Evolutionary conservation across 2,329 filamentous ascomycete genomes (phyloP).

Genomic region (Diaporthe sp.): DNA sequence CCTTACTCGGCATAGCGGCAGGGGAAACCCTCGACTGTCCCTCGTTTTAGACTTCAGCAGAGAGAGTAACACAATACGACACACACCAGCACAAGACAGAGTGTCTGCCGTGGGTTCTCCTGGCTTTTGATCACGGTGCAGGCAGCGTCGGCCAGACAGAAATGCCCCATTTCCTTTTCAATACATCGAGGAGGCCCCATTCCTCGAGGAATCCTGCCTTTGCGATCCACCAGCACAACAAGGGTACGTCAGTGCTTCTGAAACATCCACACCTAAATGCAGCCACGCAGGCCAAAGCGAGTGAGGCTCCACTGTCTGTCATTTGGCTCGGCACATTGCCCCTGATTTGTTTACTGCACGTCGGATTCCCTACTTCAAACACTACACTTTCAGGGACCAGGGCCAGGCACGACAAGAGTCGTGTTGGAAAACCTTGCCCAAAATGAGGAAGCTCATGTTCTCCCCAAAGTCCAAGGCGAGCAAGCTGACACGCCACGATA

Average conservation of each 20-base stretch:
- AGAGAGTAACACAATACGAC: conserved; percentile 12
- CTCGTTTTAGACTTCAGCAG: conserved; percentile 11
- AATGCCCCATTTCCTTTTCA: conserved; percentile 49
- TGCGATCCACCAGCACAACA: conserved; percentile 47
- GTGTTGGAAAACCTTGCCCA: conserved; percentile 38
- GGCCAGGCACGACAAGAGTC: conserved; percentile 37
- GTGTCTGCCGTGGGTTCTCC: background rate
- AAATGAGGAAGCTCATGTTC: conserved; percentile 42
- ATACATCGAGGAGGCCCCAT: conserved; percentile 41
- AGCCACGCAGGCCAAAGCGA: conserved; percentile 36
- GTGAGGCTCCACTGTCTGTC: conserved; percentile 40
- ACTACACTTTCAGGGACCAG: conserved; percentile 39
- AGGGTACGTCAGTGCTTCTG: conserved; percentile 47
- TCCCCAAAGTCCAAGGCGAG: conserved; percentile 39
- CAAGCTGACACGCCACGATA: conserved; percentile 41
- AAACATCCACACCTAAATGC: conserved; percentile 39
- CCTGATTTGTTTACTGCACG: conserved; percentile 44
- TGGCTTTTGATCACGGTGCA: background rate
- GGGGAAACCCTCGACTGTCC: conserved; percentile 7
- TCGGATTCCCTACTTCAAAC: conserved; percentile 28
- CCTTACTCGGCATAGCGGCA: conserved; percentile 22
- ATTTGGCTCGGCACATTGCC: conserved; percentile 40
- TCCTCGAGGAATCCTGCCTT: conserved; percentile 45
- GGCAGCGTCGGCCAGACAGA: conserved; percentile 33
- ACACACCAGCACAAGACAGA: conserved; percentile 13